Percentiles rank a stretch among this genome's conserved stretches.
phyloP scores from a whole-genome alignment of 1,139 yeast species.

The Hyphopichia pseudoburtonii region DNA sequence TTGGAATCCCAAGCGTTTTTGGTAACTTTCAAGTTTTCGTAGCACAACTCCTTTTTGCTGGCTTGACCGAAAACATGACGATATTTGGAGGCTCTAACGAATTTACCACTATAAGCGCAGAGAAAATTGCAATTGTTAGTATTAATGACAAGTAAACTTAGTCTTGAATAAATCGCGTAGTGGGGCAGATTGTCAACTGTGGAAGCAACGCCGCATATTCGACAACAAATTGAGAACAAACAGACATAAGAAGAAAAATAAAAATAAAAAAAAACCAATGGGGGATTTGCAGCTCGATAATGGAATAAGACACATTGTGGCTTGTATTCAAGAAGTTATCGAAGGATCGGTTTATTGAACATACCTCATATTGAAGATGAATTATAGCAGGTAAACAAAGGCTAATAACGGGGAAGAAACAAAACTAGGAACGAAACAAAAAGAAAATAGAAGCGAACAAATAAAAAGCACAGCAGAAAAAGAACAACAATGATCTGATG shows the following conservation, averaged over 20 bases:
- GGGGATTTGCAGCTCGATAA: no score
- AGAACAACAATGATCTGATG: no score
- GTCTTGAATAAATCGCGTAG: no score
- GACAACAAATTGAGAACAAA: no score
- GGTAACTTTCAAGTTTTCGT: slow-evolving; percentile 82
- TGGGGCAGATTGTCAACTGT: no score
- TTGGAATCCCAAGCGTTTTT: slow-evolving; percentile 97
- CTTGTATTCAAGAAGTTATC: not conserved
- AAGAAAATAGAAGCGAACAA: not conserved
- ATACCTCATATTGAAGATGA: not conserved
- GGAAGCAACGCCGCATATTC: no score
- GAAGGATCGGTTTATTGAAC: not conserved
- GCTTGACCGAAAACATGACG: slow-evolving; percentile 96
- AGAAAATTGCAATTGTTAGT: no score
- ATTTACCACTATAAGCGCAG: slow-evolving; percentile 93
- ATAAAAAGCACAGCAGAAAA: not conserved
- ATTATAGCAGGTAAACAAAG: not conserved
- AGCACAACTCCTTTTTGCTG: slow-evolving; percentile 81
- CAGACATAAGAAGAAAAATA: no score
- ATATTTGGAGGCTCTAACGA: slow-evolving; percentile 93
- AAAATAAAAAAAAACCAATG: no score
- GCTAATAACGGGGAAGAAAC: no score
- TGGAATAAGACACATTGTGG: no score
- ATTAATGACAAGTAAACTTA: no score
- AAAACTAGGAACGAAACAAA: not conserved